Conservation (phyloP, 768 basidiomycete genomes). For the Collybia sp. region DNA sequence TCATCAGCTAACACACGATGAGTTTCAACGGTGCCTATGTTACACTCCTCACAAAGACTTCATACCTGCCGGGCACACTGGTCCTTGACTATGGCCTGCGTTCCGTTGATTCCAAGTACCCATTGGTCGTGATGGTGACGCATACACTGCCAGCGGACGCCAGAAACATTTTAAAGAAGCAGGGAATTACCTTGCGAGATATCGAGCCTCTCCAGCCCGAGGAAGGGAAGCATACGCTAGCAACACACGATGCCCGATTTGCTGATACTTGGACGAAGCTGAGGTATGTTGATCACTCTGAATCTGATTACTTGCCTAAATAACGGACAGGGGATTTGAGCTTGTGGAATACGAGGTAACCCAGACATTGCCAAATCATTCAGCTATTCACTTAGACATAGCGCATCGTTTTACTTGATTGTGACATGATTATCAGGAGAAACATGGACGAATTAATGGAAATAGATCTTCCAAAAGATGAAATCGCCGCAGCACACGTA, state of each 20-base stretch:
- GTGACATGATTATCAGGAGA: slow-evolving; percentile 78
- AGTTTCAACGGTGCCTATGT: slow-evolving; percentile 54
- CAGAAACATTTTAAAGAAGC: slow-evolving; percentile 44
- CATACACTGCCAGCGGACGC: slow-evolving; percentile 46
- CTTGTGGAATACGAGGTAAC: slow-evolving; percentile 63
- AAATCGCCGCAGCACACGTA: slow-evolving; percentile 85
- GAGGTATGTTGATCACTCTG: slow-evolving; percentile 25
- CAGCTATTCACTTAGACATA: slow-evolving; percentile 20
- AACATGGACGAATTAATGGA: slow-evolving; percentile 81
- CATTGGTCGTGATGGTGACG: slow-evolving; percentile 78
- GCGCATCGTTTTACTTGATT: slow-evolving; percentile 80
- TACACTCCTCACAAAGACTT: slow-evolving; percentile 71
- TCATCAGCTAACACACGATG: slow-evolving; percentile 19
- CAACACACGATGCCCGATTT: slow-evolving; percentile 48
- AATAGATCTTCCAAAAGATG: slow-evolving; percentile 53
- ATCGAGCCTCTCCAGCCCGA: slow-evolving; percentile 55
- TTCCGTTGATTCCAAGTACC: slow-evolving; percentile 56
- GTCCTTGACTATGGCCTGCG: slow-evolving; percentile 55
- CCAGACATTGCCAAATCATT: not conserved
- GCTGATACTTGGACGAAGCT: slow-evolving; percentile 72
- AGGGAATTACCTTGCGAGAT: slow-evolving; percentile 52
- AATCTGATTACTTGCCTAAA: not conserved
- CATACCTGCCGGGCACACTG: slow-evolving; percentile 62
- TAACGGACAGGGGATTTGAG: slow-evolving; percentile 47
- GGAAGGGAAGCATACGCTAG: slow-evolving; percentile 33